phyloP scores from a whole-genome alignment of 345 rosid species.

The Eucalyptus polybractea region DNA sequence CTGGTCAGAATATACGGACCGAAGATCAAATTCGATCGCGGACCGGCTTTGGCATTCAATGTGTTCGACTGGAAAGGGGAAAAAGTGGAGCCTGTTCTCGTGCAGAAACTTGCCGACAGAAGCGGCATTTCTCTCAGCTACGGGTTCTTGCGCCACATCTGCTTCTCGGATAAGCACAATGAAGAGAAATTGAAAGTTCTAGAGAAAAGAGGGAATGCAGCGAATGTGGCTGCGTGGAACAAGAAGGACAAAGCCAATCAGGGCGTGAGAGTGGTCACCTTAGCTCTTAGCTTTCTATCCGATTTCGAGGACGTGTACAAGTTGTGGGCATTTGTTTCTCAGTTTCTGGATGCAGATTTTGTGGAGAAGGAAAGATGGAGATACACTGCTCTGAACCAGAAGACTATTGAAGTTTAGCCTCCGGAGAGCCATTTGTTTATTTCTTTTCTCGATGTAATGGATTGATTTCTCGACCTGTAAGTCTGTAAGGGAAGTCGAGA shows the following conservation, averaged over 20 bases:
- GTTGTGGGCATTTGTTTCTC: constrained; percentile 81
- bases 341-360: constrained; percentile 82
- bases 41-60: constrained; percentile 82
- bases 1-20: constrained; percentile 81
- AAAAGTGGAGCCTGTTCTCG: constrained; percentile 62
- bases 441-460: background rate
- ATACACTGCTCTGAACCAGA: constrained; percentile 56
- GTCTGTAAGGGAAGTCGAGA: background rate
- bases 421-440: background rate
- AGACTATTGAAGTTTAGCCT: constrained; percentile 42
- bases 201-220: constrained; percentile 23
- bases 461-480: background rate
- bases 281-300: constrained; percentile 69
- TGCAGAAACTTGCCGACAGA: constrained; percentile 84
- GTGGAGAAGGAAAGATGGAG: constrained; percentile 79
- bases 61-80: constrained; percentile 77
- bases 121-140: constrained; percentile 60
- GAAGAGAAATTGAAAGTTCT: constrained; percentile 34
- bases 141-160: constrained; percentile 53
- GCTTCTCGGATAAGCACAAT: constrained; percentile 47
- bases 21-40: constrained; percentile 67
- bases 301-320: constrained; percentile 73
- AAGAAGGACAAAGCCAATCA: constrained; percentile 19
- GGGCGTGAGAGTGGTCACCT: constrained; percentile 57
- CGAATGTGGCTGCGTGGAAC: constrained; percentile 4